Base-by-base conservation (phyloP, 2,329 filamentous ascomycete genomes). In the Talaromyces sp. region DNA sequence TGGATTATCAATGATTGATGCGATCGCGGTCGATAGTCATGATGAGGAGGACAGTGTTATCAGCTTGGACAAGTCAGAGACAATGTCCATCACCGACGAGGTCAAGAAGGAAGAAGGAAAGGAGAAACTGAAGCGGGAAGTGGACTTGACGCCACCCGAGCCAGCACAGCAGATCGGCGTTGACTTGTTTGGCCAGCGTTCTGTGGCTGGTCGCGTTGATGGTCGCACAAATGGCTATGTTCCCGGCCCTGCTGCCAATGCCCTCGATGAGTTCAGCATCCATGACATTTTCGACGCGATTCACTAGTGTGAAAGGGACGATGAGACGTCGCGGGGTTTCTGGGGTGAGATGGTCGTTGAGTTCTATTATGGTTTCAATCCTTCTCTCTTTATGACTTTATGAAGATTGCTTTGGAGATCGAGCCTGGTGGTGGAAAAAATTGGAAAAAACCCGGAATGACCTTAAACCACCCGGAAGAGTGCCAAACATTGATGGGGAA, bases 211-310 rank as follows among this genome's bases (percentile, higher is more conserved):
- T 1, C 25, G 42, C 16, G 52, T 54, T 16, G 35, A 40, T 12
- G 58, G 54, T 25, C 55, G 25, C n/a, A 23, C 3, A 1, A 62
- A 58, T 18, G 55, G 55, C 8, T 62, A 58, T 28, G 42, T n/a
- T 8, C 1, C 33, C 9, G 50, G 5, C 16, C 5, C 31, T 40
- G 14, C 35, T 57, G 35, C 12, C 14, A 42, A 28, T 8, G 31
- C 50, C n/a, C 21, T 12, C n/a, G 28, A 33, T 1, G 54, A 57
- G 3, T 57, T 57, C 8, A 40, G 54, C 23, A 42, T 57, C 5
- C 5, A 57, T 23, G 54, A 57, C 14, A 57, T 57, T 16, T 57
- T 42, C 9, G 54, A 57, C 28, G 44, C 44, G 21, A 48, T 25
- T 48, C 6, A 48, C 23, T 57, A 21, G 40, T 21, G n/a, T 21